A percentile compares a stretch with the other conserved stretches of the same genome.
Conservation (phyloP, 805 yeast species). For the Pichia deserticola region DNA sequence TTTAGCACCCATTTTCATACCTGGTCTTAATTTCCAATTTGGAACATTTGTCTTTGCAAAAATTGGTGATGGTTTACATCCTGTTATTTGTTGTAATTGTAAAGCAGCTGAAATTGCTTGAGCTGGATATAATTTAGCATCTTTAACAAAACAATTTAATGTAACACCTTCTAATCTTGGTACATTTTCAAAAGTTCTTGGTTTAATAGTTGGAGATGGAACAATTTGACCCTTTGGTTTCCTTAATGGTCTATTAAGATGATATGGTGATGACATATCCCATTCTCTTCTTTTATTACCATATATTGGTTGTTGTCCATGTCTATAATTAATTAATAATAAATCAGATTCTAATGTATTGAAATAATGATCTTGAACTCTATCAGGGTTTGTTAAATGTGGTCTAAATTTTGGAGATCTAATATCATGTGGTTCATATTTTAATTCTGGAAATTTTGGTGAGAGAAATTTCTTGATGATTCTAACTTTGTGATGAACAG, state of each 20-base stretch:
- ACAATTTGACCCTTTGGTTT: slow-evolving; percentile 71
- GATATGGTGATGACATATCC: slow-evolving; percentile 86
- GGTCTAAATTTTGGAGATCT: slow-evolving; percentile 77
- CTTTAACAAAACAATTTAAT: slow-evolving; percentile 69
- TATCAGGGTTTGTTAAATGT: slow-evolving; percentile 63
- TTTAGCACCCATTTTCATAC: slow-evolving; percentile 88
- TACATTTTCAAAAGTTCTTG: slow-evolving; percentile 58
- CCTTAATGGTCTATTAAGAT: slow-evolving; percentile 69
- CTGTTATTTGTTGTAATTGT: slow-evolving; percentile 91
- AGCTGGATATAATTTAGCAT: slow-evolving; percentile 63
- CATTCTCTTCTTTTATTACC: slow-evolving; percentile 78
- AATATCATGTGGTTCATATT: slow-evolving; percentile 64
- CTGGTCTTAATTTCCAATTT: slow-evolving; percentile 79
- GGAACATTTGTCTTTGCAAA: slow-evolving; percentile 75
- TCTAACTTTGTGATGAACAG: slow-evolving; percentile 85
- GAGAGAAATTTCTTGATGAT: slow-evolving; percentile 68
- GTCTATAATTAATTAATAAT: slow-evolving; percentile 68
- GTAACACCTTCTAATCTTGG: slow-evolving; percentile 65
- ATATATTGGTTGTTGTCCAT: slow-evolving; percentile 42
- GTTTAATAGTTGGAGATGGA: slow-evolving; percentile 66
- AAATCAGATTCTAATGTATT: slow-evolving; percentile 73
- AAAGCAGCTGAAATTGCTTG: slow-evolving; percentile 68
- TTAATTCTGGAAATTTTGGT: slow-evolving; percentile 63
- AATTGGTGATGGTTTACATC: slow-evolving; percentile 67
- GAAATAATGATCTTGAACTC: slow-evolving; percentile 68